Evolutionary conservation across 768 basidiomycete species (phyloP).

Genomic region (Harrya chromipes): DNA sequence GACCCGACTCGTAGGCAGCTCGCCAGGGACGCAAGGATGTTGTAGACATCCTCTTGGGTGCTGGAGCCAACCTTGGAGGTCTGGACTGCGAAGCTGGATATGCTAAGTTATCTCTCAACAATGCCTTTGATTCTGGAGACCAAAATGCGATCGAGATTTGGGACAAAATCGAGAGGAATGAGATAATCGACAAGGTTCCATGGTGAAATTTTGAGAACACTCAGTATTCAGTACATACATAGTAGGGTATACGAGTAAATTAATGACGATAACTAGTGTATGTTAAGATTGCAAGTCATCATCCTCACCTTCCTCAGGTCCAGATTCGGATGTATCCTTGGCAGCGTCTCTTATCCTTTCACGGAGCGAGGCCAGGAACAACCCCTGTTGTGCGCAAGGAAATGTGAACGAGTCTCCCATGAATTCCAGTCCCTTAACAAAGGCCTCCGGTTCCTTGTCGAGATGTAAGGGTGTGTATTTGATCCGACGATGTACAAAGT

Average conservation of each 20-base stretch:
- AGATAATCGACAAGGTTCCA: not conserved
- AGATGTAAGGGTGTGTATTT: conserved; percentile 64
- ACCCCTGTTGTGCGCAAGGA: conserved; percentile 56
- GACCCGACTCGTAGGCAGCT: conserved; percentile 55
- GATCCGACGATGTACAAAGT: conserved; percentile 31
- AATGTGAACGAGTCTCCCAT: conserved; percentile 67
- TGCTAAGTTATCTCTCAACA: conserved; percentile 44
- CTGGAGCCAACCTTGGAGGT: conserved; percentile 73
- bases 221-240: conserved; percentile 12
- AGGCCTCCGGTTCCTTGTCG: conserved; percentile 56
- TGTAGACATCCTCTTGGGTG: conserved; percentile 63
- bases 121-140: conserved; percentile 41
- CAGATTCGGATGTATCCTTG: conserved; percentile 21
- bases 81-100: conserved; percentile 60
- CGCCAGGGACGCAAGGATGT: conserved; percentile 61
- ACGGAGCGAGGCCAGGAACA: conserved; percentile 64
- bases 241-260: conserved; percentile 15
- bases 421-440: conserved; percentile 59
- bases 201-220: not conserved
- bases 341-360: conserved; percentile 44
- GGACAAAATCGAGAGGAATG: conserved; percentile 47
- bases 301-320: conserved; percentile 27
- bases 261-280: conserved; percentile 1
- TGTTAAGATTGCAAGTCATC: not conserved
- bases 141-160: conserved; percentile 47